Base-by-base conservation (phyloP, 495 filamentous ascomycete species). In the Hypoxylon lenormandii region DNA sequence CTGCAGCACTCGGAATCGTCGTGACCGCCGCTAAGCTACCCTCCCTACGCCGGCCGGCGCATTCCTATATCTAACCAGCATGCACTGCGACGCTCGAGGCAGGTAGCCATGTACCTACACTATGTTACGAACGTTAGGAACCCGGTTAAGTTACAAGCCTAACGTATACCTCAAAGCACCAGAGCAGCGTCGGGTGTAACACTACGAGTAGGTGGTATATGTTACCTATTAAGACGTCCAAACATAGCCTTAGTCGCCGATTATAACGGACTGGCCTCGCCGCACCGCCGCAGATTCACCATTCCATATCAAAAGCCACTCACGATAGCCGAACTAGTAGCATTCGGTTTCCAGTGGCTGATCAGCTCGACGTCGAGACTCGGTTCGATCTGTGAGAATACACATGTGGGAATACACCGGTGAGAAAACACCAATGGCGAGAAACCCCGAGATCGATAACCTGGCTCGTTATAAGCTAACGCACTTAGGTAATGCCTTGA, bases 1-100 rank as follows among this genome's bases (percentile, higher is more conserved):
- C 58, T 37, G 43, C 58, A 57, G 65, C 58, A 4, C 51, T 63
- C 68, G 62, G 68, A 66, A 58, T 61, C 22, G 56, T 52, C 57
- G 49, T 62, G 67, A 60, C 60, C 60, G 66, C 55, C 49, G 60
- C 56, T 60, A 59, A 66, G 51, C 56, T 12, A 48, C 30, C 36
- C 18, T 61, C 54, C 45, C 28, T 45, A 38, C 57, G 43, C 26
- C 62, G 15, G 51, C 56, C 62, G 56, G 51, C 50, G 33, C 42
- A 15, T 58, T 63, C 68, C 68, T 66, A 63, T 63, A 48, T 60
- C 22, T 33, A 42, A 42, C 37, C n/a, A 58, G 5, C 22, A 70
- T 70, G 57, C 57, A 53, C 46, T 65, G 61, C 57, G 23, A 70
- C 67, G 13, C 45, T 58, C 37, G 51, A 42, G 21, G 60, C 50